phyloP scores from a whole-genome alignment of 768 basidiomycete species.

The Pleurotus cornucopiae region DNA sequence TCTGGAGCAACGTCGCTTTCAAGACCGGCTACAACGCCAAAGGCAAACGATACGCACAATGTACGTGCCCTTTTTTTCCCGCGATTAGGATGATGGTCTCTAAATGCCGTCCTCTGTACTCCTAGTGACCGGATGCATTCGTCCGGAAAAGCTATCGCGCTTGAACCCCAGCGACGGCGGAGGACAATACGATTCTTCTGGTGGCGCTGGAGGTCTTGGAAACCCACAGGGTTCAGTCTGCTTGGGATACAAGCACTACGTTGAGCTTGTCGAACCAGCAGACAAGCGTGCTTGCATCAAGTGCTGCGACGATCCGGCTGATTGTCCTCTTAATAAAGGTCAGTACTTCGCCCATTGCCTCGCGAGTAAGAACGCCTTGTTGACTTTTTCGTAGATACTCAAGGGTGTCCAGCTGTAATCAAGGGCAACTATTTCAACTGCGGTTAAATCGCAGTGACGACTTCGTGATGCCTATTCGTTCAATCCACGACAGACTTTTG shows the following conservation, averaged over 20 bases:
- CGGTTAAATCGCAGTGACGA: constrained; percentile 18
- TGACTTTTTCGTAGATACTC: constrained; percentile 31
- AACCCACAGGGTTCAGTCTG: constrained; percentile 51
- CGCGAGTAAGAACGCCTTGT: not conserved
- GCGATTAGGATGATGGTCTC: not conserved
- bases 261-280: constrained; percentile 53
- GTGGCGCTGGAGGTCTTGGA: constrained; percentile 44
- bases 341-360: constrained; percentile 1
- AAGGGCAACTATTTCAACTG: constrained; percentile 54
- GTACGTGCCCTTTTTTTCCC: constrained; percentile 23
- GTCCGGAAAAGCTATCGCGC: constrained; percentile 34
- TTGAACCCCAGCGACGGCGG: constrained; percentile 45
- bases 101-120: not conserved
- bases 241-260: constrained; percentile 57
- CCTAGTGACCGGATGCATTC: constrained; percentile 55
- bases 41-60: constrained; percentile 39
- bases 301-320: constrained; percentile 50
- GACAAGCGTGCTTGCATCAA: constrained; percentile 50
- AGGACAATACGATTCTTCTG: constrained; percentile 58
- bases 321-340: constrained; percentile 53
- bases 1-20: constrained; percentile 49
- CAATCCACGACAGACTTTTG: not conserved
- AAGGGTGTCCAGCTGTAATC: constrained; percentile 50
- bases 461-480: no score
- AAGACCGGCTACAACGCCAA: constrained; percentile 35